These are phyloP conservation scores for Cetradonia linearis DNA, from an alignment of 495 filamentous ascomycete species.

Conservation along the genomic window DNA sequence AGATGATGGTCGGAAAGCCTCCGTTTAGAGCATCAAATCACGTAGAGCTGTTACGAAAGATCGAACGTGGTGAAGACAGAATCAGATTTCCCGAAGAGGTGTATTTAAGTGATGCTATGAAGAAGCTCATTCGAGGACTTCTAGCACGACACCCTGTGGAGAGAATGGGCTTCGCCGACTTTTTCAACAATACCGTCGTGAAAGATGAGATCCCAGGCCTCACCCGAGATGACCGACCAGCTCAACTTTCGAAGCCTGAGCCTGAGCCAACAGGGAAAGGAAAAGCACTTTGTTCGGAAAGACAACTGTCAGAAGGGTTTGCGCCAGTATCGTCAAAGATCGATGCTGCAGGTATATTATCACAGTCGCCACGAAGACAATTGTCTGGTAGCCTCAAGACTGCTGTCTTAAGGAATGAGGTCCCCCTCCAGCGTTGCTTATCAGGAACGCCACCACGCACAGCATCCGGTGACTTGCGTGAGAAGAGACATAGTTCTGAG, in stretches of 20 bases:
- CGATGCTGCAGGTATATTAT: constrained; percentile 12
- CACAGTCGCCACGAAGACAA: constrained; percentile 17
- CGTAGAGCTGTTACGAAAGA: constrained; percentile 83
- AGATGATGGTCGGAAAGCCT: constrained; percentile 85
- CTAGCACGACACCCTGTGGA: constrained; percentile 79
- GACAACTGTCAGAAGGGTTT: background rate
- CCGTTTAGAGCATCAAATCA: constrained; percentile 91
- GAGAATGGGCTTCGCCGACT: constrained; percentile 69
- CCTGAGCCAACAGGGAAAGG: constrained; percentile 23
- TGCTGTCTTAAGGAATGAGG: constrained; percentile 23
- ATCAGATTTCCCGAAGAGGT: constrained; percentile 73
- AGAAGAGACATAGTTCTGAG: constrained; percentile 33
- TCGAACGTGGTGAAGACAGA: constrained; percentile 72
- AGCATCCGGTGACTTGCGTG: constrained; percentile 32
- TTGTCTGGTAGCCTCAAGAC: constrained; percentile 15
- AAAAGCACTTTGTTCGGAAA: background rate
- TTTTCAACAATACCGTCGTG: constrained; percentile 68
- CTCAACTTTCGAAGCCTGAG: constrained; percentile 24
- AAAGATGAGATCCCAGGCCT: constrained; percentile 73
- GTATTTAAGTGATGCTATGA: constrained; percentile 63
- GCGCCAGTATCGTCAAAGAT: constrained; percentile 10
- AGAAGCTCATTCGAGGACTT: constrained; percentile 66
- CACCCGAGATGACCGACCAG: constrained; percentile 60
- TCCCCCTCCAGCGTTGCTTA: constrained; percentile 26
- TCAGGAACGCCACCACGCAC: constrained; percentile 34